phyloP scores from a whole-genome alignment of 345 rosid species.

The Acer saccharum region DNA sequence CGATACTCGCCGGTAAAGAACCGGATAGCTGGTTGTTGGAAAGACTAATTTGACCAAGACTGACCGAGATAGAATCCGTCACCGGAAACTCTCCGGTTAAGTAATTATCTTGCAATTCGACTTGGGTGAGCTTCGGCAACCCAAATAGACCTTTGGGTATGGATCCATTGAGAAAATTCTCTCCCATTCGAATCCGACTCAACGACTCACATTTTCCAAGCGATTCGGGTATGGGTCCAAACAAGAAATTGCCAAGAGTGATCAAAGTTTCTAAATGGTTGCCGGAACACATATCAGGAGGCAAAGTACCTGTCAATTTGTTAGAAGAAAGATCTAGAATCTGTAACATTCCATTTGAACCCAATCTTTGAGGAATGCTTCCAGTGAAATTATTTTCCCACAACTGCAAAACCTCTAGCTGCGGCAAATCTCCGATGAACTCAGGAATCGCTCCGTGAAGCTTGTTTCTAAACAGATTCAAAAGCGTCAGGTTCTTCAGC shows the following conservation, averaged over 20 bases:
- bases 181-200: constrained; percentile 86
- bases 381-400: constrained; percentile 95
- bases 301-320: constrained; percentile 73
- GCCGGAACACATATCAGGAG: constrained; percentile 72
- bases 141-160: constrained; percentile 80
- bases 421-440: constrained; percentile 71
- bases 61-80: constrained; percentile 44
- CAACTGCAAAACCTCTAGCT: constrained; percentile 78
- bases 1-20: constrained; percentile 62
- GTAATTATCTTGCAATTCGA: constrained; percentile 73
- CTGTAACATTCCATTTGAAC: constrained; percentile 59
- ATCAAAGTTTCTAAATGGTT: constrained; percentile 69
- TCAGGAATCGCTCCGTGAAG: constrained; percentile 81
- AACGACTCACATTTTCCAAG: constrained; percentile 71
- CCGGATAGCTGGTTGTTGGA: constrained; percentile 85
- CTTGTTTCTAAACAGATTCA: constrained; percentile 83
- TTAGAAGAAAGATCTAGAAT: constrained; percentile 80
- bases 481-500: constrained; percentile 66
- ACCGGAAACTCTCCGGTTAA: constrained; percentile 69
- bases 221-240: constrained; percentile 78
- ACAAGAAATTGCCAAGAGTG: constrained; percentile 67
- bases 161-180: constrained; percentile 80
- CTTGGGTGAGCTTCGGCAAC: constrained; percentile 69
- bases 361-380: constrained; percentile 62
- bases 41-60: constrained; percentile 73